Conservation (phyloP, 371 early-diverging fungal species). For the Lichtheimia ramosa region DNA sequence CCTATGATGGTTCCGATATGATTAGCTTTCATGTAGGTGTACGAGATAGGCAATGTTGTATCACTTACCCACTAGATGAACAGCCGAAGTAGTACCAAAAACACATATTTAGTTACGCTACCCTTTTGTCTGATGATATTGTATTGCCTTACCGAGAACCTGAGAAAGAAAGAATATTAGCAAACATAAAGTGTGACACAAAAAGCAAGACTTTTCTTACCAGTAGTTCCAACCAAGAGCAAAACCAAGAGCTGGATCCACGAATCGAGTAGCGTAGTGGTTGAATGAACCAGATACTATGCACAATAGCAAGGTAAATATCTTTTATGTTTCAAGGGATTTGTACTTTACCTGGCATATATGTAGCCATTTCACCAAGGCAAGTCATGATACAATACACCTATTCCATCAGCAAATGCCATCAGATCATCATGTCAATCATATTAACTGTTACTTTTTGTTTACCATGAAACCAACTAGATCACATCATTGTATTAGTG, state of each 20-base stretch:
- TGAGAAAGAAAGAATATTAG: conserved; percentile 3
- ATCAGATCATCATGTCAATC: too few species aligned
- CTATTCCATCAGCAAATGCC: conserved; percentile 2
- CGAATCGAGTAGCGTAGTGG: conserved; percentile 79
- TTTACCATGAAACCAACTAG: conserved; percentile 67
- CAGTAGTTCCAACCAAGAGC: conserved; percentile 88
- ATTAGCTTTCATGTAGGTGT: neutral
- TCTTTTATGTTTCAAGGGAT: neutral
- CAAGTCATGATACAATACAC: conserved; percentile 74
- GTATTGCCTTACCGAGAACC: conserved; percentile 26
- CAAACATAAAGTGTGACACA: neutral
- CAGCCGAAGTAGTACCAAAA: too few species aligned
- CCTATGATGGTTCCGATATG: conserved; percentile 40
- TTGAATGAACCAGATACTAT: conserved; percentile 81
- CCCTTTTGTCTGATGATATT: too few species aligned
- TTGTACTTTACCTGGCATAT: conserved; percentile 55
- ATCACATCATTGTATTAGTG: too few species aligned
- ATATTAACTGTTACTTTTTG: neutral
- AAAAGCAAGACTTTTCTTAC: conserved; percentile 20
- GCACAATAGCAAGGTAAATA: neutral
- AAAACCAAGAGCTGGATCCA: conserved; percentile 82
- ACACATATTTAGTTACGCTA: too few species aligned
- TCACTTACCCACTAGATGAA: conserved; percentile 24
- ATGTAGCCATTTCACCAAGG: conserved; percentile 84
- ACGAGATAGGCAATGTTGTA: neutral